Conservation (phyloP, 2,329 filamentous ascomycete species). For the Talaromyces funiculosus region DNA sequence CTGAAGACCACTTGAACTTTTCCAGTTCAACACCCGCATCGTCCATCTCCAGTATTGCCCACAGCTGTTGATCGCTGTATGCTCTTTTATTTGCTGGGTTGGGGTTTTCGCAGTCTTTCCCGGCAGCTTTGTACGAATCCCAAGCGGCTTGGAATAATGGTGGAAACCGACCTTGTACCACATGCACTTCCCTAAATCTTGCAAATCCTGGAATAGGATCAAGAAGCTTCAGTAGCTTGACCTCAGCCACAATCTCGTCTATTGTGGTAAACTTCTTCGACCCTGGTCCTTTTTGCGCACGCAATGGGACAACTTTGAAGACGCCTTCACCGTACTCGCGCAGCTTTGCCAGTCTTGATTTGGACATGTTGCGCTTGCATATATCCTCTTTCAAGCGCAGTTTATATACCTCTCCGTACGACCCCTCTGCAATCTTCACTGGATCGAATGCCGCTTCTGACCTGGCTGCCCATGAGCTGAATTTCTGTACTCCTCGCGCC, state of each 20-base stretch:
- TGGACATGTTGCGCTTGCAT: slow-evolving; percentile 30
- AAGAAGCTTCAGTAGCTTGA: slow-evolving; percentile 52
- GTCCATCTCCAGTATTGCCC: slow-evolving; percentile 62
- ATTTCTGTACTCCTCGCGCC: slow-evolving; percentile 34
- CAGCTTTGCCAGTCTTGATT: slow-evolving; percentile 33
- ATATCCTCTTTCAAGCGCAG: slow-evolving; percentile 40
- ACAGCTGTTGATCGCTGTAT: slow-evolving; percentile 53
- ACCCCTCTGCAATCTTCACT: slow-evolving; percentile 60
- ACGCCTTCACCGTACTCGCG: slow-evolving; percentile 40
- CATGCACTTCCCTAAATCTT: slow-evolving; percentile 53
- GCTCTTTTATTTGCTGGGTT: slow-evolving; percentile 51
- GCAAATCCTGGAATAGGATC: slow-evolving; percentile 58
- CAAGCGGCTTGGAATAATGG: slow-evolving; percentile 45
- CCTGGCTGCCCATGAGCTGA: slow-evolving; percentile 35
- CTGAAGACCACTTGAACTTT: slow-evolving; percentile 36
- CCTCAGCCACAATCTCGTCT: slow-evolving; percentile 47
- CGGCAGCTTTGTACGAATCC: slow-evolving; percentile 35
- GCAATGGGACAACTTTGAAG: slow-evolving; percentile 46
- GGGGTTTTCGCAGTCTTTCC: slow-evolving; percentile 48
- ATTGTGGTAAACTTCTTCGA: slow-evolving; percentile 41
- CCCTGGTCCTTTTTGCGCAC: slow-evolving; percentile 35
- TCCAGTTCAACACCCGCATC: slow-evolving; percentile 58
- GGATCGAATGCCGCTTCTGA: slow-evolving; percentile 41
- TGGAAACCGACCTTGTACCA: slow-evolving; percentile 54
- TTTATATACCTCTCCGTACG: slow-evolving; percentile 61